Evolutionary conservation across 2,329 filamentous ascomycete genomes (phyloP).

Genomic region (Monosporascus sp.): DNA sequence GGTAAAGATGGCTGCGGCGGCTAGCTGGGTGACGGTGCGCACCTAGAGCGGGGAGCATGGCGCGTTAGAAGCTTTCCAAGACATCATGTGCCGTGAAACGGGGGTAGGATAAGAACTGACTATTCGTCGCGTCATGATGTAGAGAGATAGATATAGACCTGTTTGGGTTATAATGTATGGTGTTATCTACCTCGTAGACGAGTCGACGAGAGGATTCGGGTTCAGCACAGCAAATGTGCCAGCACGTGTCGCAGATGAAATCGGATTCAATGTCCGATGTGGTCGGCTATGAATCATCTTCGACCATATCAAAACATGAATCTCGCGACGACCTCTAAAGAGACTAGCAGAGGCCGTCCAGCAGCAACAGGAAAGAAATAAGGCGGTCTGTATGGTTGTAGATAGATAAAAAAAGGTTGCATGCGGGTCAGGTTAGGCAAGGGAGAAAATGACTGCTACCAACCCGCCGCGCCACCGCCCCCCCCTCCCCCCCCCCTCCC

Average conservation of each 20-base stretch:
- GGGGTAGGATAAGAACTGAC: constrained; percentile 14
- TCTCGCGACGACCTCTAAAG: not conserved
- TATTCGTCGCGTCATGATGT: constrained; percentile 30
- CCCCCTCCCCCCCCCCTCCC: too few species aligned
- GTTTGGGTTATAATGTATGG: too few species aligned
- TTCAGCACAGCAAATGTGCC: constrained; percentile 16
- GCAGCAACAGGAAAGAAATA: not conserved
- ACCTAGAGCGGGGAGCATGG: constrained; percentile 34
- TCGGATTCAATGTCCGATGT: constrained; percentile 3
- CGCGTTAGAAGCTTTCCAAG: not conserved
- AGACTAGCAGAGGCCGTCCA: not conserved
- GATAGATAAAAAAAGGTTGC: not conserved
- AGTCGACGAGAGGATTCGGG: constrained; percentile 12
- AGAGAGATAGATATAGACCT: not conserved
- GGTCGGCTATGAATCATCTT: constrained; percentile 24
- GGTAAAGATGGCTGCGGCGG: constrained; percentile 58
- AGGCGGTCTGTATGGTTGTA: not conserved
- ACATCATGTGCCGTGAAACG: not conserved
- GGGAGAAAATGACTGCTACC: not conserved
- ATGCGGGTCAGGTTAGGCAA: not conserved
- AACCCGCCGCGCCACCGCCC: too few species aligned
- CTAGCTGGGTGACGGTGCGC: constrained; percentile 70
- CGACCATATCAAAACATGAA: constrained; percentile 5
- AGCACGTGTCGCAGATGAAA: constrained; percentile 6
- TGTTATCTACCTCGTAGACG: constrained; percentile 3